Base-by-base conservation (phyloP, 768 basidiomycete genomes). In the Sarcomyxa edulis region DNA sequence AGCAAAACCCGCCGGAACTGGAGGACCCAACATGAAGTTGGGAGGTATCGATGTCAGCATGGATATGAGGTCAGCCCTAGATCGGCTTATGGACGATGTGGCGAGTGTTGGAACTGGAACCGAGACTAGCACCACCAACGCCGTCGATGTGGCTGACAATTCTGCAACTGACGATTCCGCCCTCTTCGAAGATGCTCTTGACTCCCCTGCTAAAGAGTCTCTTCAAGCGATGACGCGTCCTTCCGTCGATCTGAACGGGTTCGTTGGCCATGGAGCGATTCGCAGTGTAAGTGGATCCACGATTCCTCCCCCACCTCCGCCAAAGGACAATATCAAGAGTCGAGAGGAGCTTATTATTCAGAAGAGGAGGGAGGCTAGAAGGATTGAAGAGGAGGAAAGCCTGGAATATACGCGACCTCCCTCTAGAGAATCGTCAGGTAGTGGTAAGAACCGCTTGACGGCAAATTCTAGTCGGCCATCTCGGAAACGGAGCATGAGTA, bases 11-110 rank as follows among this genome's bases (percentile, higher is more conserved):
- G n/a, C n/a, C n/a, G n/a, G n/a, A n/a, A n/a, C n/a, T n/a, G n/a
- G n/a, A n/a, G n/a, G n/a, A n/a, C n/a, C n/a, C n/a, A n/a, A n/a
- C 48, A 67, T 61, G 50, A 71, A 67, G 10, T 54, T 72, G 52
- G 68, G 69, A 6, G 66, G 71, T 31, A 66, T 77, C 19, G 72
- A 78, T 47, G 76, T 81, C 19, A 71, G 75, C 45, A 72, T 75
- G 65, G 83, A 84, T 32, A 83, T 84, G 74, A 75, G 76, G 43
- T 81, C 78, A 44, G 84, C 83, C 5, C 65, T 86, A 21, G 83
- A 86, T 51, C 63, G 80, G 30, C 64, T 86, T 21, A 81, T 86
- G 76, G 79, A 83, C 45, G 78, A 83, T 39, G 81, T 83, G 14
- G 74, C 71, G 30, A 68, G 69, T 23, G 63, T 60, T 43, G 58